Percentiles rank a stretch among this genome's conserved stretches.
Conservation (phyloP, 768 basidiomycete species). For the Fibroporia radiculosa region DNA sequence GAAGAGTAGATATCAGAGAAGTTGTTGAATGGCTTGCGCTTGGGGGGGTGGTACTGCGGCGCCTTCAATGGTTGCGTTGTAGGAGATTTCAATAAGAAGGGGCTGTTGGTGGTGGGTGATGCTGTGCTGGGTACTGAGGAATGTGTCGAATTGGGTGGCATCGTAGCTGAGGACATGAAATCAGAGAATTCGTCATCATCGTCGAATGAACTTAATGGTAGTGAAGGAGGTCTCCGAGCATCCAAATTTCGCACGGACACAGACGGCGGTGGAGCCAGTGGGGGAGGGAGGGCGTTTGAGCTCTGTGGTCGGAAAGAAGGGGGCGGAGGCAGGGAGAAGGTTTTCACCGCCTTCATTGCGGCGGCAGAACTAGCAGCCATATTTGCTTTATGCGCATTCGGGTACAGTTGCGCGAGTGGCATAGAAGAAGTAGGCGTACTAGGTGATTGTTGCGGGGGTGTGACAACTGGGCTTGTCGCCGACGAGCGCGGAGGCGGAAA, state of each 20-base stretch:
- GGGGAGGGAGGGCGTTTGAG: not conserved
- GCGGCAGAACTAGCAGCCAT: not conserved
- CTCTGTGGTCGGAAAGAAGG: constrained; percentile 1
- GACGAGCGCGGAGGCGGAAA: not conserved
- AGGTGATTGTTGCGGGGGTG: constrained; percentile 7
- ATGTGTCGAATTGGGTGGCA: not conserved
- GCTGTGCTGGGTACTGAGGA: constrained; percentile 18
- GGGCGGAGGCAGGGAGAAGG: not conserved
- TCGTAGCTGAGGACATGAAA: constrained; percentile 18
- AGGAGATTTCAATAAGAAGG: not conserved
- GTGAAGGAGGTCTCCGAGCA: not conserved
- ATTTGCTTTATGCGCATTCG: constrained; percentile 1
- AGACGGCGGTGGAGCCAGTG: constrained; percentile 4
- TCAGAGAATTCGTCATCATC: constrained; percentile 21
- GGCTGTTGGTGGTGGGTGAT: not conserved
- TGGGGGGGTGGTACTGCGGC: too few relatives aligned
- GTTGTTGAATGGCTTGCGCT: constrained; percentile 23
- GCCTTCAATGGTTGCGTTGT: not conserved
- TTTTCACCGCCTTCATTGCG: not conserved
- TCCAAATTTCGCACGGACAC: not conserved
- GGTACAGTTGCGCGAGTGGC: constrained; percentile 14
- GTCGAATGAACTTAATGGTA: constrained; percentile 8
- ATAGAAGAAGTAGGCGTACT: constrained; percentile 11
- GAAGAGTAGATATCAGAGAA: constrained; percentile 44
- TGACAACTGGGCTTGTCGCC: not conserved